Base-by-base conservation (phyloP, 2,329 filamentous ascomycete genomes). In the Fusarium buxicola region DNA sequence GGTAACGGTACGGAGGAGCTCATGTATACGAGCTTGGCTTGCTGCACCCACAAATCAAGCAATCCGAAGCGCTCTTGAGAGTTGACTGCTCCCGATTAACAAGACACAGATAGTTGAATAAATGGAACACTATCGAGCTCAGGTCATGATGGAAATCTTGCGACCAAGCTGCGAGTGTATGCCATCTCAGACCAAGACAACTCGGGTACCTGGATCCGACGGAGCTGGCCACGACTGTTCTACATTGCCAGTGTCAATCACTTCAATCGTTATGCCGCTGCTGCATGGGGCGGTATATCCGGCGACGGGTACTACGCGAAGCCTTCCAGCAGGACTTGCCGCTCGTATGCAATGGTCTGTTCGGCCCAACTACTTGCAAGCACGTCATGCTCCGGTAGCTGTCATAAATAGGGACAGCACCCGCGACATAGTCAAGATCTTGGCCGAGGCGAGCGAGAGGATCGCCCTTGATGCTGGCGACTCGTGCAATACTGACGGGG, bases 161-260 rank as follows among this genome's bases (percentile, higher is more conserved):
- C 76, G 0, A 60, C 71, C 1, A 81, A 80, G 49, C 65, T 86
- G 1, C 76, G 82, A 2, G 77, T 85, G 8, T 85, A 85, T 62
- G 74, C 84, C 11, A 86, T 87, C 48, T 86, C 83, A 3, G 85
- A 87, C 60, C 85, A 87, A 58, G 85, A 87, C 45, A 80, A 88
- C 47, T 80, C 82, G 0, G 84, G 83, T 0, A 70, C 78, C 0
- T 87, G 84, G 84, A 81, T 88, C 21, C 80, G 85, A 3, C 69
- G 74, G 18, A 78, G 77, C 2, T 87, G 80, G 49, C 84, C 85
- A 0, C 78, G 82, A 7, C 67, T 87, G 1, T 81, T 84, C 58
- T 87, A 84, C 66, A 84, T 87, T 16, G 75, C 73, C 2, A 84
- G 81, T 0, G 69, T 86, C 0, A 84, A 87, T 57, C 83, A 78